These are phyloP conservation scores for Cladosporium cucumerinum DNA, from an alignment of 2,329 filamentous ascomycete genomes.

Conservation along the genomic window DNA sequence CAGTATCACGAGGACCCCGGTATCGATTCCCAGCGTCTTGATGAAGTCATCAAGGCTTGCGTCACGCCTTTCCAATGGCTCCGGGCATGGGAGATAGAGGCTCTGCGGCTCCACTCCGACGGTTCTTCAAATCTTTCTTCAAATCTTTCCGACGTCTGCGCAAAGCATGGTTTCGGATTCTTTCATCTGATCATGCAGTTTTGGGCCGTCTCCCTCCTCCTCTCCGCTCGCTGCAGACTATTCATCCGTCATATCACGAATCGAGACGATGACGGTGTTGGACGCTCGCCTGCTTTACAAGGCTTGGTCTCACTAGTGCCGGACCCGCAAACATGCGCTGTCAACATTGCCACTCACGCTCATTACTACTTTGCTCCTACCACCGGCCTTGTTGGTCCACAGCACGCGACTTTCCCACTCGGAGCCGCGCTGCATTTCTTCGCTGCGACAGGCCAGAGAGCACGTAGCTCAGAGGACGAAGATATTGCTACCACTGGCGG, in stretches of 20 bases:
- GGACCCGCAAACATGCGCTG: neutral
- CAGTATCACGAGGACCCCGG: neutral
- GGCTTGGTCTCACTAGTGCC: neutral
- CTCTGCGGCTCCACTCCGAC: neutral
- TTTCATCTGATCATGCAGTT: neutral
- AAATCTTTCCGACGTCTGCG: neutral
- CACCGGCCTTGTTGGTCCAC: neutral
- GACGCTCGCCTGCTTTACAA: neutral
- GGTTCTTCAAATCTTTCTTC: neutral
- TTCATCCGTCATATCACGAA: neutral
- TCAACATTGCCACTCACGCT: neutral
- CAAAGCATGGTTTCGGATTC: neutral
- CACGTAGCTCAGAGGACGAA: neutral
- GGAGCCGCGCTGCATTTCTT: neutral
- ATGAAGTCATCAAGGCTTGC: neutral
- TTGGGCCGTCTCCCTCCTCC: neutral
- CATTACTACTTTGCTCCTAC: neutral
- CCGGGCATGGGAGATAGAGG: neutral
- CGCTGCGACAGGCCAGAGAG: neutral
- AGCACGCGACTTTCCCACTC: neutral
- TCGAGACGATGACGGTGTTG: neutral
- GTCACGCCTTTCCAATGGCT: neutral
- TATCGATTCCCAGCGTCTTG: neutral
- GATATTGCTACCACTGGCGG: neutral
- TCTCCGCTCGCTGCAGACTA: neutral